A percentile compares a stretch with the other conserved stretches of the same genome.
Evolutionary conservation across 305 asterid genomes (phyloP).

Genomic region (Fraxinus nigra): DNA sequence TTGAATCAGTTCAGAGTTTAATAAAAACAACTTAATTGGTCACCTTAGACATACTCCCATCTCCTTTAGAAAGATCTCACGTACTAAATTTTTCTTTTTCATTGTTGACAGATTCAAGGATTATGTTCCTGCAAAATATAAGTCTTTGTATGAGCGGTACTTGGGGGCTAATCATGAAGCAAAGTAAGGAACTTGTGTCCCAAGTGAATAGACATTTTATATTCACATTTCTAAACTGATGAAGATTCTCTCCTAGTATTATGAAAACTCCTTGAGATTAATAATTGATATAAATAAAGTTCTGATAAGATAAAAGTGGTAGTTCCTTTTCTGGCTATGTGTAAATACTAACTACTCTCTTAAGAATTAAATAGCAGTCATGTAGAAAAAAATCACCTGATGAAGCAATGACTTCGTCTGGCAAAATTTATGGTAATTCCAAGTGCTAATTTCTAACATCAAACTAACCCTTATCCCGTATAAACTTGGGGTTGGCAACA

Average conservation of each 20-base stretch:
- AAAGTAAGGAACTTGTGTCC: slow-evolving; percentile 28
- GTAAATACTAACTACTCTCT: background rate
- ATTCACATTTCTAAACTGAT: background rate
- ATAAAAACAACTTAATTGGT: background rate
- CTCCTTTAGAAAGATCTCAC: slow-evolving; percentile 14
- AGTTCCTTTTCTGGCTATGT: background rate
- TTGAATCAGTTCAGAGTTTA: background rate
- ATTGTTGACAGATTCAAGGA: slow-evolving; percentile 75
- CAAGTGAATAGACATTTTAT: background rate
- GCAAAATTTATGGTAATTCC: background rate
- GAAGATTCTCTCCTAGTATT: background rate
- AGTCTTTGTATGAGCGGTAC: slow-evolving; percentile 59
- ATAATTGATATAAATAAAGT: background rate
- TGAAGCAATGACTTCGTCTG: background rate
- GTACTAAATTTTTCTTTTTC: slow-evolving; percentile 13
- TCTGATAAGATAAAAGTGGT: background rate
- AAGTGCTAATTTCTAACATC: background rate
- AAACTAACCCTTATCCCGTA: background rate
- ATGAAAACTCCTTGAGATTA: background rate
- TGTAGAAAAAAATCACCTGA: background rate
- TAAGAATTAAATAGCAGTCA: background rate
- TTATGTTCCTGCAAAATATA: slow-evolving; percentile 72
- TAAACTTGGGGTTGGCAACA: background rate
- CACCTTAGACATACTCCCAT: background rate
- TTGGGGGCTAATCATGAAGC: slow-evolving; percentile 35